Base-by-base conservation (phyloP, 1,139 yeast genomes). In the Saccharomyces hybrid region DNA sequence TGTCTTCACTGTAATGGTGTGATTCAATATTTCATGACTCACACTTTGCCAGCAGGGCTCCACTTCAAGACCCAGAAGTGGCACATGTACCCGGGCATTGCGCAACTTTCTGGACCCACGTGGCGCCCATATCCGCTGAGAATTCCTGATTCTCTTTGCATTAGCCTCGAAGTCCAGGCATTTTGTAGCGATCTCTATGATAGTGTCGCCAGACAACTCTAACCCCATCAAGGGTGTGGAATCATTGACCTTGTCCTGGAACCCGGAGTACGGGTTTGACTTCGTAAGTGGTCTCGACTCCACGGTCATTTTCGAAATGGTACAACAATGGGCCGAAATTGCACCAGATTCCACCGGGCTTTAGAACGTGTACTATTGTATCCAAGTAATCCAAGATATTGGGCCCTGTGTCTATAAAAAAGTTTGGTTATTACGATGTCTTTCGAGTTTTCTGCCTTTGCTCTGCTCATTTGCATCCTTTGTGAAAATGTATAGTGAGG, bases 271-370 rank as follows among this genome's bases (percentile, higher is more conserved):
- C 2, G 51, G 56, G 41, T 61, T 56, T 4, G n/a, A 55, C 53
- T 26, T 60, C 61, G 27, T 34, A 53, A 5, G 53, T 53, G 4
- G 53, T 51, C 29, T 59, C 61, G 16, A 61, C 31, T 58, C 66
- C 59, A 27, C 68, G 71, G 51, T 79, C 81, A 53, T 80, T 81
- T 63, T 88, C 96, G 65, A 80, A 85, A 70, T 90, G 97, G 95
- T 96, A 89, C 53, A 86, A 70, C 28, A 89, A 72, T 0, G 97
- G 97, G 0, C 97, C 97, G 63, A 85, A 81, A 68, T 90, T 90
- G 55, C 88, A 75, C 96, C 97, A 89, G 12, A 73, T 61, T 0
- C 95, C 95, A 5, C 79, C 79, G 0, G 73, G 67, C 50, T 74
- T 74, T 55, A 88, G 66, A 21, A 81, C 74, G 58, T 82, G 75